A percentile compares a stretch with the other conserved stretches of the same genome.
Evolutionary conservation across 2,329 filamentous ascomycete genomes (phyloP).

Genomic region (Pleoardoris graminearum): DNA sequence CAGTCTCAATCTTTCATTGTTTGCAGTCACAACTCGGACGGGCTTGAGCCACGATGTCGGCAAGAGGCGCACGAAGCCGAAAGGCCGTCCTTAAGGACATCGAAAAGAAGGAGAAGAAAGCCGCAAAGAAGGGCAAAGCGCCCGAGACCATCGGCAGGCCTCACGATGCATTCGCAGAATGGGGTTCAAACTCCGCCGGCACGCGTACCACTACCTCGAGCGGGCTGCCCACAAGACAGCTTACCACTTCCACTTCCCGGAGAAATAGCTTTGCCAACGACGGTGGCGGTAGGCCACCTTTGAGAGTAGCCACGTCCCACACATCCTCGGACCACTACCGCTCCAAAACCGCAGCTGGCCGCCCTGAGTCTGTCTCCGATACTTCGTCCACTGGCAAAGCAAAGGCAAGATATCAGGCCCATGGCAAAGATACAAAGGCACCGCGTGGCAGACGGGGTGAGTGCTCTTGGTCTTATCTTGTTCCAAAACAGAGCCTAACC

Average conservation of each 20-base stretch:
- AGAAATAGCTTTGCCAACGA: conserved; percentile 32
- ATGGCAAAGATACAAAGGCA: conserved; percentile 45
- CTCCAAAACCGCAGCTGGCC: conserved; percentile 28
- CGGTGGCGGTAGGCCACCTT: conserved; percentile 20
- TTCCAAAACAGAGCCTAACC: not conserved
- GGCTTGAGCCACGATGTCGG: conserved; percentile 36
- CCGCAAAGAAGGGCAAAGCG: conserved; percentile 34
- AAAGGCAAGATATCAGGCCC: conserved; percentile 37
- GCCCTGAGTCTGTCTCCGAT: conserved; percentile 32
- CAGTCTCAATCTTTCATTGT: no score
- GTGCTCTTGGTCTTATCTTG: not conserved
- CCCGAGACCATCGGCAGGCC: conserved; percentile 26
- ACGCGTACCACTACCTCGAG: conserved; percentile 22
- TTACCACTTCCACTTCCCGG: conserved; percentile 37
- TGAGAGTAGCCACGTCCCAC: conserved; percentile 29
- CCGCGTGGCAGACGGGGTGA: conserved; percentile 42
- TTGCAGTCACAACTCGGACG: no score
- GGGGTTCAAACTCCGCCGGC: conserved; percentile 18
- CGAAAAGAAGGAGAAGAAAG: conserved; percentile 46
- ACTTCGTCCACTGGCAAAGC: conserved; percentile 36
- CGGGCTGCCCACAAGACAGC: conserved; percentile 27
- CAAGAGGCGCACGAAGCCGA: conserved; percentile 45
- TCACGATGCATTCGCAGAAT: conserved; percentile 35
- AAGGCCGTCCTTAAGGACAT: conserved; percentile 47
- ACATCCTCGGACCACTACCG: conserved; percentile 25